Conservation (phyloP, 257 asterid species). For the Solanum lignicaule region DNA sequence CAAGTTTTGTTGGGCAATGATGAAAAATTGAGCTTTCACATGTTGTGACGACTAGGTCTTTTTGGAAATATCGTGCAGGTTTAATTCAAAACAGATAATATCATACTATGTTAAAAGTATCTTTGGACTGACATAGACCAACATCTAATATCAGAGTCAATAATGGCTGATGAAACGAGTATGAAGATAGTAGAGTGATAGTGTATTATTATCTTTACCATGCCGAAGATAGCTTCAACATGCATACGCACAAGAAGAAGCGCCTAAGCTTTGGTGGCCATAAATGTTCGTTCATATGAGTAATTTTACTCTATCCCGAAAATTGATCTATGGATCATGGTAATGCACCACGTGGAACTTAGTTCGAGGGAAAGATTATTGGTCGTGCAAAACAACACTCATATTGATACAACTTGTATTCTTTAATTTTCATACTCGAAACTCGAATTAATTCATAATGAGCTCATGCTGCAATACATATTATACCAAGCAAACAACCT, state of each 20-base stretch:
- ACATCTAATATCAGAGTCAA: neutral
- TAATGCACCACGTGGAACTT: neutral
- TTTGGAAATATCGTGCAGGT: neutral
- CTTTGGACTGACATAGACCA: neutral
- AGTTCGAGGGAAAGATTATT: neutral
- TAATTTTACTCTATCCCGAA: neutral
- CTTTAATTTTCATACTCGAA: neutral
- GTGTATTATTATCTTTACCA: neutral
- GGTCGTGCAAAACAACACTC: neutral
- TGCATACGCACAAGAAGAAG: neutral
- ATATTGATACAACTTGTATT: neutral
- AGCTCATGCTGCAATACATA: neutral
- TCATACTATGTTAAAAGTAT: neutral
- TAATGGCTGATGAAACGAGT: neutral
- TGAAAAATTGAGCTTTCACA: neutral
- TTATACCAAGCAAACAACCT: neutral
- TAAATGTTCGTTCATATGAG: neutral
- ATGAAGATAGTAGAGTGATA: neutral
- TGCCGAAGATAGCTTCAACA: neutral
- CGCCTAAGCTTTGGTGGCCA: neutral
- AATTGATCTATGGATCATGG: neutral
- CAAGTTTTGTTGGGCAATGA: neutral
- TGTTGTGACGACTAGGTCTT: fast-evolving
- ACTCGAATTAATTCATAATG: neutral
- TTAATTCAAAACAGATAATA: neutral